Evolutionary conservation across 345 rosid genomes (phyloP), one percentile per base, ranked within the genome.

Genomic region (Euphorbia peplus): DNA sequence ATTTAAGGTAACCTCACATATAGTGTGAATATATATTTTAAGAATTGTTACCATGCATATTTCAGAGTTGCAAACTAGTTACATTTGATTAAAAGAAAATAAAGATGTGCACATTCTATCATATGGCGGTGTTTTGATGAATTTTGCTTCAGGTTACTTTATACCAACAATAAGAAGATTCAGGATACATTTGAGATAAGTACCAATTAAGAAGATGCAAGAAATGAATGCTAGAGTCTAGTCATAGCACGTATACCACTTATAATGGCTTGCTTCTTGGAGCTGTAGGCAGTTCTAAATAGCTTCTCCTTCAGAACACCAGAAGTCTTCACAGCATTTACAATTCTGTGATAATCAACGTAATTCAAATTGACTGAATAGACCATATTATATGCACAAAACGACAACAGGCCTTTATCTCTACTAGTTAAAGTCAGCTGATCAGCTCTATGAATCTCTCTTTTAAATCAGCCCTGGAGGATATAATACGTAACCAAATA

Each of bases 251-350:
- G 64, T 42, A 76, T 82, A 64, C 78, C 78, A 35, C 63, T 75
- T 66, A 65, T 26, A 60, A 75, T 48, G 22, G 78, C 78, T 64
- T 70, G 70, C 70, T 57, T 75, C 67, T 75, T 59, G 29, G 78
- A 75, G 70, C 59, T 75, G 67, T 56, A 70, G 62, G 78, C 78
- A 64, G 78, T 70, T 63, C 30, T 69, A 70, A 75, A 75, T 21
- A 75, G 60, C 48, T 70, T 64, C 74, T 70, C 78, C 67, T 7
- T 69, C 29, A 75, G 16, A 50, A 29, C 66, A 41, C 78, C 78
- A 69, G 78, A 75, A 63, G 19, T 57, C 56, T 75, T 75, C 62
- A 75, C 74, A 30, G 78, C 74, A 57, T 70, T 64, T 70, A 19
- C 53, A 59, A 75, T 75, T 66, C 79, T 75, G 66, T 15, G 8